Conservation (phyloP, 2,329 filamentous ascomycete species). For the Venturia pyrina region DNA sequence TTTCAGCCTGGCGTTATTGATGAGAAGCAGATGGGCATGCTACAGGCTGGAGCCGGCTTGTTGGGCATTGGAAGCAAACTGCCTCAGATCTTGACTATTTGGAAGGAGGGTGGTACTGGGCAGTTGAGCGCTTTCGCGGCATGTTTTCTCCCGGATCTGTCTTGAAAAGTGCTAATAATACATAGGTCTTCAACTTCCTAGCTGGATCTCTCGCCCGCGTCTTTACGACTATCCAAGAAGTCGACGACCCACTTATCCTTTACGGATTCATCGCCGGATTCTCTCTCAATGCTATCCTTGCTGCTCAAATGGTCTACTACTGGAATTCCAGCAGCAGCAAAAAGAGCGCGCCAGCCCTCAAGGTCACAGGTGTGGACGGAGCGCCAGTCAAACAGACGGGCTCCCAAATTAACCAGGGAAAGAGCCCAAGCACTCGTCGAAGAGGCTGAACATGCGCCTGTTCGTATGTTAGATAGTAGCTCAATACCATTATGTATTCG, state of each 20-base stretch:
- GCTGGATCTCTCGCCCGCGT: slow-evolving; percentile 85
- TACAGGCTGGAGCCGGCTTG: slow-evolving; percentile 77
- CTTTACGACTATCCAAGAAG: slow-evolving; percentile 95
- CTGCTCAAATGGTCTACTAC: slow-evolving; percentile 88
- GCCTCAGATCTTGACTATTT: slow-evolving; percentile 85
- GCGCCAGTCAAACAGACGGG: slow-evolving; percentile 28
- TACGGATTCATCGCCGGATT: slow-evolving; percentile 93
- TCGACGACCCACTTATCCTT: slow-evolving; percentile 90
- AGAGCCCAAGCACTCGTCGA: slow-evolving; percentile 46
- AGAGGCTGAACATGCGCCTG: slow-evolving; percentile 32
- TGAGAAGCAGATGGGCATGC: slow-evolving; percentile 55
- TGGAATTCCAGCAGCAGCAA: slow-evolving; percentile 59
- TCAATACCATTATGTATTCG: neutral
- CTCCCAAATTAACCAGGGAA: slow-evolving; percentile 30
- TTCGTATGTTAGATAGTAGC: neutral
- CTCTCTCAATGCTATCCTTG: slow-evolving; percentile 76
- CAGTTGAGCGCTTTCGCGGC: slow-evolving; percentile 96
- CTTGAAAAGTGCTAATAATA: slow-evolving; percentile 9
- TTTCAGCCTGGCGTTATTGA: slow-evolving; percentile 58
- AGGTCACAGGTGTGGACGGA: slow-evolving; percentile 23
- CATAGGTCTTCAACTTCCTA: slow-evolving; percentile 95
- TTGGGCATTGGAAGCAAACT: slow-evolving; percentile 84
- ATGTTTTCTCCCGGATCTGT: slow-evolving; percentile 32
- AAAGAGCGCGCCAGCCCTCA: slow-evolving; percentile 27
- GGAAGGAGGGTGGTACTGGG: slow-evolving; percentile 75